A percentile compares a stretch with the other conserved stretches of the same genome.
phyloP scores from a whole-genome alignment of 495 filamentous ascomycete species.

The Lasiosphaeris hirsuta region DNA sequence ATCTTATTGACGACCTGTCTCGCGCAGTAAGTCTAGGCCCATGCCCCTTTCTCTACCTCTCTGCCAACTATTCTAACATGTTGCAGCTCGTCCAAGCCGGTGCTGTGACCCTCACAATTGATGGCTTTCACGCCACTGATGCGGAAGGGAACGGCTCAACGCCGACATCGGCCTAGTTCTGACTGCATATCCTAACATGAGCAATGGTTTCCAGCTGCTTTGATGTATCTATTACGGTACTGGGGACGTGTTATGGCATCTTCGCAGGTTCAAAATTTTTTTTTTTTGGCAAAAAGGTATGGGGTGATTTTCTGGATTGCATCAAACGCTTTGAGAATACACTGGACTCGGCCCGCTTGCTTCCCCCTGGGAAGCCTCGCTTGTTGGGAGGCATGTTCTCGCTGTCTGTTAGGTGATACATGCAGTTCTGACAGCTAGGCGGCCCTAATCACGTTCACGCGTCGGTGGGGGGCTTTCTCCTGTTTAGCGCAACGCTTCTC shows the following conservation, averaged over 20 bases:
- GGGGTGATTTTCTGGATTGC: not conserved
- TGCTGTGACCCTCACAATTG: conserved; percentile 77
- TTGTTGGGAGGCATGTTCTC: not conserved
- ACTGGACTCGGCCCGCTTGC: not conserved
- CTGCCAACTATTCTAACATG: not conserved
- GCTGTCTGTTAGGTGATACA: not conserved
- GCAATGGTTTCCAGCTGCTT: no score
- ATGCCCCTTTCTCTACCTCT: conserved; percentile 3
- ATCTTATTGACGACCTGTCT: conserved; percentile 89
- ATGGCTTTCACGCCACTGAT: conserved; percentile 64
- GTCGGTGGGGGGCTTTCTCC: no score
- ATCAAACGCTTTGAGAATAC: conserved; percentile 6
- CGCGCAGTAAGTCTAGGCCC: conserved; percentile 67
- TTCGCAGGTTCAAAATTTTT: not conserved
- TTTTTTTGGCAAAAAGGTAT: not conserved
- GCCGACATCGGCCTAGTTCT: conserved; percentile 2
- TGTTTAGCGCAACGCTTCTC: no score
- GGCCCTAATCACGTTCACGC: no score
- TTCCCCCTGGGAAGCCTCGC: not conserved
- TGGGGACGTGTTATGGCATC: no score
- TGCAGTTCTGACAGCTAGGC: not conserved
- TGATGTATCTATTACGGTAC: no score
- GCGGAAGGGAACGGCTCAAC: not conserved
- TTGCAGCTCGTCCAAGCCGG: conserved; percentile 85
- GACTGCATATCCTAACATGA: not conserved